Conservation (phyloP, 495 filamentous ascomycete genomes). For the Penicillium tannophilum region DNA sequence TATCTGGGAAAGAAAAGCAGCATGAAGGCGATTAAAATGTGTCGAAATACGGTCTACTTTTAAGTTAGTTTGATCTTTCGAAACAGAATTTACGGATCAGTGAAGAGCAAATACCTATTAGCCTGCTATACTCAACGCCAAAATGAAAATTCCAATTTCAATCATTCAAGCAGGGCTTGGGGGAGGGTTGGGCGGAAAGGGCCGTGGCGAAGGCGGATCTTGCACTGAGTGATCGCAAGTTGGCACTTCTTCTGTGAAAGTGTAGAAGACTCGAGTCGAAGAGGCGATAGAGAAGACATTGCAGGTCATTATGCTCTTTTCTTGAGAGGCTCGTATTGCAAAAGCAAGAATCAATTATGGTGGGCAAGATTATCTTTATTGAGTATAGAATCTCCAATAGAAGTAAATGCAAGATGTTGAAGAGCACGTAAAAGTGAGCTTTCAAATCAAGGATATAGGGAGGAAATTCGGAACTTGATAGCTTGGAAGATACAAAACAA, state of each 20-base stretch:
- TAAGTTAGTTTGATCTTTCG: background rate
- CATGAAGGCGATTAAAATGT: background rate
- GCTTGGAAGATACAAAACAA: background rate
- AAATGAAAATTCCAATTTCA: constrained; percentile 9
- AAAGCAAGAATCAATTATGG: background rate
- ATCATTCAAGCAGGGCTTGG: constrained; percentile 43
- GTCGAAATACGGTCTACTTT: constrained; percentile 4
- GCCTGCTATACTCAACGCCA: constrained; percentile 22
- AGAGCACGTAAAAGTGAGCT: background rate
- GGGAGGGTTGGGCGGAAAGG: constrained; percentile 46
- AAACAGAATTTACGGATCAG: background rate
- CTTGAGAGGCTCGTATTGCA: constrained; percentile 1
- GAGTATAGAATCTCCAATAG: background rate
- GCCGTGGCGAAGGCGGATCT: constrained; percentile 44
- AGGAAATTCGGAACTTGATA: background rate
- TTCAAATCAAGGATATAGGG: background rate
- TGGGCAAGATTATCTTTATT: background rate
- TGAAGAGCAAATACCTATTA: constrained; percentile 19
- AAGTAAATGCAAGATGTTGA: background rate
- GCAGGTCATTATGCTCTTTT: constrained; percentile 13
- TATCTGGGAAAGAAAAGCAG: background rate
- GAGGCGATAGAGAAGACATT: background rate
- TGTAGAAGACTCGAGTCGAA: constrained; percentile 4
- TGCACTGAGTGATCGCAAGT: constrained; percentile 29
- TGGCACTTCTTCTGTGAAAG: constrained; percentile 9